Conservation (phyloP, 768 basidiomycete genomes). For the Trametopsis cervina region DNA sequence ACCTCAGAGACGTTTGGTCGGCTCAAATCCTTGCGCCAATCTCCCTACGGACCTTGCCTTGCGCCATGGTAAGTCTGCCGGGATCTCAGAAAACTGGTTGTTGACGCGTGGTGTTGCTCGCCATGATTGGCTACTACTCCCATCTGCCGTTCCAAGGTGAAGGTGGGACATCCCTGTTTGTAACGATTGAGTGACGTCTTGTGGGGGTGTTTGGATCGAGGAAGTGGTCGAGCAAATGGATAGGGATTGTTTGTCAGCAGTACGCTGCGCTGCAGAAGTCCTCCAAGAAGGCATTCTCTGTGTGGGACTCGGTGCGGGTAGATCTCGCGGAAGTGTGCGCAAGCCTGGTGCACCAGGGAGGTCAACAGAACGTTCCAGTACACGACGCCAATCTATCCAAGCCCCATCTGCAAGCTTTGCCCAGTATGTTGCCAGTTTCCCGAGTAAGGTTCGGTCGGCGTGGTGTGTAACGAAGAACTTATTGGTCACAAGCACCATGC, state of each 20-base stretch:
- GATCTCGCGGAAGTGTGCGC: not conserved
- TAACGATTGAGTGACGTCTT: not conserved
- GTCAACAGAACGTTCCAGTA: slow-evolving; percentile 23
- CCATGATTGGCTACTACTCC: too few species aligned
- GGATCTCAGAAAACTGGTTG: too few species aligned
- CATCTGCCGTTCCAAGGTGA: not conserved
- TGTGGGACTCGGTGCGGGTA: too few species aligned
- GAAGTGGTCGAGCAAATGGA: too few species aligned
- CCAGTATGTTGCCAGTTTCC: slow-evolving; percentile 27
- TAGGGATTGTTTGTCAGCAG: too few species aligned
- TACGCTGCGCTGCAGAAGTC: too few species aligned
- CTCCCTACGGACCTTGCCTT: too few species aligned
- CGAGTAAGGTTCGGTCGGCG: slow-evolving; percentile 37
- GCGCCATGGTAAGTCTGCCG: too few species aligned
- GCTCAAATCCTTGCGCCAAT: too few species aligned
- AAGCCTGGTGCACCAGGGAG: slow-evolving; percentile 23
- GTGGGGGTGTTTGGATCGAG: not conserved
- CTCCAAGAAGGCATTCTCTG: too few species aligned
- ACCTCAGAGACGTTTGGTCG: too few species aligned
- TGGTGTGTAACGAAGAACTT: slow-evolving; percentile 29
- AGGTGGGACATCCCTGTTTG: not conserved
- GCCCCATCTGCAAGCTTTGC: slow-evolving; percentile 7
- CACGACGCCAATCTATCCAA: slow-evolving; percentile 29
- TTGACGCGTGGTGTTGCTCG: too few species aligned
- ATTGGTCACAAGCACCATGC: slow-evolving; percentile 42